phyloP scores from a whole-genome alignment of 2,329 filamentous ascomycete genomes.

The Cytospora piceicola region DNA sequence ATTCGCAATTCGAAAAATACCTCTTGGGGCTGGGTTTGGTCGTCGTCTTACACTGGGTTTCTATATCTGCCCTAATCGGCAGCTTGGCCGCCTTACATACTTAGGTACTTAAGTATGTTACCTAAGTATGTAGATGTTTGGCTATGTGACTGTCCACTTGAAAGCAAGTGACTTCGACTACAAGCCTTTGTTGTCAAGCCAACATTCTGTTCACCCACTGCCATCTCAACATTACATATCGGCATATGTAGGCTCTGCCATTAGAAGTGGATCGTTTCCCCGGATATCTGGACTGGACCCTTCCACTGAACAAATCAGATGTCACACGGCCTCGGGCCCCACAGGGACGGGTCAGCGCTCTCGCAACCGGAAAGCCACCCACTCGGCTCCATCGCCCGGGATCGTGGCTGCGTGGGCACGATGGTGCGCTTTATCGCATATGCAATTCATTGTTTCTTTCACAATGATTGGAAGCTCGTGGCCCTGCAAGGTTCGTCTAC shows the following conservation, averaged over 20 bases:
- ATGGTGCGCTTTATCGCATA: background rate
- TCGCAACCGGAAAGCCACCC: conserved; percentile 5
- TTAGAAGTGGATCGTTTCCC: conserved; percentile 1
- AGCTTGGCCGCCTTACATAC: too few species aligned
- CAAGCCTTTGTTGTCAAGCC: too few species aligned
- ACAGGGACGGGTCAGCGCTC: background rate
- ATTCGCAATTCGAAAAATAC: too few species aligned
- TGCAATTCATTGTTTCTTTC: background rate
- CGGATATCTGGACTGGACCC: background rate
- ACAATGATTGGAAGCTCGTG: background rate
- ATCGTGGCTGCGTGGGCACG: background rate
- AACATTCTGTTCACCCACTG: too few species aligned
- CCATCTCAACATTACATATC: background rate
- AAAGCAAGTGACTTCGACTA: too few species aligned
- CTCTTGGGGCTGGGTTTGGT: background rate
- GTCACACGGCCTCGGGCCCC: background rate
- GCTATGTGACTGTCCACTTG: too few species aligned
- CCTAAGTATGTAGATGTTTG: too few species aligned
- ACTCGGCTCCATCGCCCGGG: conserved; percentile 2
- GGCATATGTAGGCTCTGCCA: background rate
- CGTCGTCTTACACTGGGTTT: background rate
- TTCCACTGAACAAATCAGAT: background rate
- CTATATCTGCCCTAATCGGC: too few species aligned
- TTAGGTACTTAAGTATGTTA: too few species aligned
- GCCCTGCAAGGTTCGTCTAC: background rate